Base-by-base conservation (phyloP, 768 basidiomycete genomes). In the Ramaria rubella region DNA sequence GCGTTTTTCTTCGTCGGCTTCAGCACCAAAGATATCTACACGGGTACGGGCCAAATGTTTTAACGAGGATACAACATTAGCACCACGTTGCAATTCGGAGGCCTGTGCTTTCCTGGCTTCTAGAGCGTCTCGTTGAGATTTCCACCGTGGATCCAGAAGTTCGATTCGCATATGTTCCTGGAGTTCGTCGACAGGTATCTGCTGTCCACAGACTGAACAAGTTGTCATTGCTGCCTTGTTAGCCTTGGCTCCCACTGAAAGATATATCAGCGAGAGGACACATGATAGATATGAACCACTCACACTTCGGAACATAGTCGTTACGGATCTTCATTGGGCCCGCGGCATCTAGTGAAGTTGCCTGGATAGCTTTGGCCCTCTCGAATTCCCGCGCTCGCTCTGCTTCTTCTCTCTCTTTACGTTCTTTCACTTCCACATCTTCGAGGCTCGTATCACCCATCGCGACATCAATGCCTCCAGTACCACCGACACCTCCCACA, bases 131-230 rank as follows among this genome's bases (percentile, higher is more conserved):
- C 95, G 88, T 68, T 95, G 92, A 60, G 94, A 92, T 70, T 97
- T 97, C 94, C 95, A 99, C 69, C 87, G 85, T 40, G 96, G 96
- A 72, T 99, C 96, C 63, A 99, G 81, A 59, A 97, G 71, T 68
- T 99, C 96, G 67, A 98, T 98, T 63, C 96, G 90, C 83, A 97
- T 94, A 70, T 98, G 96, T 68, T 98, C 94, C 63, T 95, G 83
- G 44, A 98, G 75, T 68, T 98, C 95, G 72, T 96, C 90, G 64
- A 94, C 87, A 26, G 96, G 87, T 34, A 99, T 90, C 70, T 93
- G 87, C 69, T 98, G 94, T n/a, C 89, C 87, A 72, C 94, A 96
- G 63, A 97, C 87, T 17, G 86, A 80, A 74, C 94, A 98, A 27
- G 87, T 93, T 4, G 92, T 88, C 72, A 89, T 85, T 34, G 83